Percentiles rank a stretch among this genome's conserved stretches.
Evolutionary conservation across 192 early-diverging fungal genomes (phyloP).

Genomic region (Fimicolochytrium jonesii): DNA sequence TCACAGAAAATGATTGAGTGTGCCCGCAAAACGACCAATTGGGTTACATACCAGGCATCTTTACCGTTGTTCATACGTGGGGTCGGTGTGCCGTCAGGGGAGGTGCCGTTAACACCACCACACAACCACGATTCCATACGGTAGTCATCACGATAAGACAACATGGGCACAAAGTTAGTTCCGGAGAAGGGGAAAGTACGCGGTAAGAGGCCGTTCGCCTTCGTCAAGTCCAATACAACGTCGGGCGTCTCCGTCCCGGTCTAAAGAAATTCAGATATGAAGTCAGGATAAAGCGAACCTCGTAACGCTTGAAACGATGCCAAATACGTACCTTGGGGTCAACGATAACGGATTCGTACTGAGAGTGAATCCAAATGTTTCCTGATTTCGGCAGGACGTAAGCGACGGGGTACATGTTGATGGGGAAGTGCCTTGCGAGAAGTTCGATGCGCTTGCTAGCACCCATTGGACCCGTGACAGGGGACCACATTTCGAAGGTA

Average conservation of each 20-base stretch:
- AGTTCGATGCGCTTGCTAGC: not conserved
- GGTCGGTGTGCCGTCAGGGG: not conserved
- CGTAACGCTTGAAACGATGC: not conserved
- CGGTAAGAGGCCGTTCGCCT: not conserved
- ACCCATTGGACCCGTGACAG: slow-evolving; percentile 6
- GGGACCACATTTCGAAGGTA: slow-evolving; percentile 11
- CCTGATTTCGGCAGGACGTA: slow-evolving; percentile 12
- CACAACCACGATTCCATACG: slow-evolving; percentile 25
- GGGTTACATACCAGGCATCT: not conserved
- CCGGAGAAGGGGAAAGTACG: slow-evolving; percentile 21
- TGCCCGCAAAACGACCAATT: too few species aligned
- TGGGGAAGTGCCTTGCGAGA: not conserved
- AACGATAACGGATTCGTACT: slow-evolving; percentile 5
- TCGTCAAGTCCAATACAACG: not conserved
- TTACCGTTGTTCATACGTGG: not conserved
- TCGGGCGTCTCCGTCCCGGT: too few species aligned
- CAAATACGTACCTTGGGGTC: not conserved
- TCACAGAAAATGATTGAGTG: too few species aligned
- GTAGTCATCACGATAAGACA: slow-evolving; percentile 16
- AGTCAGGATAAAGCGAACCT: too few species aligned
- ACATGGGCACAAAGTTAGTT: slow-evolving; percentile 20
- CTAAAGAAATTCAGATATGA: too few species aligned
- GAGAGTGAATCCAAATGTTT: not conserved
- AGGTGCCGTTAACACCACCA: slow-evolving; percentile 21
- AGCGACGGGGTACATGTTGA: slow-evolving; percentile 18